Percentiles rank a stretch among this genome's conserved stretches.
Conservation (phyloP, 2,329 filamentous ascomycete species). For the Claviceps quebecensis region DNA sequence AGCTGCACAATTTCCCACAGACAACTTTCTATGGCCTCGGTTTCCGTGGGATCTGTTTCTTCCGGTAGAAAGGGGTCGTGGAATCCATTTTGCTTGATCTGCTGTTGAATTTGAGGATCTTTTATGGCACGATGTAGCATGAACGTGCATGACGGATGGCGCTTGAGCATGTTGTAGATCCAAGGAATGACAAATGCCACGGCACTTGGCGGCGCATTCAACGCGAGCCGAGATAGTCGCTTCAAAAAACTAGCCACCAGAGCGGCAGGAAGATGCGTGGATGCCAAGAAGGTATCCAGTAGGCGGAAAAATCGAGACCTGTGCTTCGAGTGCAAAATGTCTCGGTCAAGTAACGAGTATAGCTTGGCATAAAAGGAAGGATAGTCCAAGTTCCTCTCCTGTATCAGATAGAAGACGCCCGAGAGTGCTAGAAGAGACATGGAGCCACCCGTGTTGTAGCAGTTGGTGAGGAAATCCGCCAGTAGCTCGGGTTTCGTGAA, state of each 20-base stretch:
- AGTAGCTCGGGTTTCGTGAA: conserved; percentile 78
- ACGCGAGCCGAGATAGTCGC: conserved; percentile 65
- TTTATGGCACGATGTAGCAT: conserved; percentile 76
- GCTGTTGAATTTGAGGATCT: conserved; percentile 40
- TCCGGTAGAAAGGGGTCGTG: conserved; percentile 63
- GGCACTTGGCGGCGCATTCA: conserved; percentile 80
- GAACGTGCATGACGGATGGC: conserved; percentile 81
- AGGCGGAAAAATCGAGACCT: conserved; percentile 87
- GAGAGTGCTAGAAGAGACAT: conserved; percentile 79
- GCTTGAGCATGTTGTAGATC: conserved; percentile 88
- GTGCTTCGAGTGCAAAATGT: conserved; percentile 85
- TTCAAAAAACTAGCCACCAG: conserved; percentile 96
- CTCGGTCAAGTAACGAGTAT: conserved; percentile 77
- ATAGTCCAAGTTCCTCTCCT: conserved; percentile 89
- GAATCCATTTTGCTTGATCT: conserved; percentile 45
- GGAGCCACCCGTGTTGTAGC: conserved; percentile 74
- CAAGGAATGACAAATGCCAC: conserved; percentile 83
- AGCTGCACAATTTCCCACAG: conserved; percentile 90
- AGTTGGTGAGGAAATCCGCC: conserved; percentile 94
- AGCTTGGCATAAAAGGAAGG: conserved; percentile 87
- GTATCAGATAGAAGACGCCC: conserved; percentile 89
- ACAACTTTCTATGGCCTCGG: conserved; percentile 77
- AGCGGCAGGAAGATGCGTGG: conserved; percentile 80
- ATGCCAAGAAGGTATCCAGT: conserved; percentile 77
- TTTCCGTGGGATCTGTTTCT: conserved; percentile 73